A percentile compares a stretch with the other conserved stretches of the same genome.
Conservation (phyloP, 306 rosid genomes). For the Lathyrus tuberosus region DNA sequence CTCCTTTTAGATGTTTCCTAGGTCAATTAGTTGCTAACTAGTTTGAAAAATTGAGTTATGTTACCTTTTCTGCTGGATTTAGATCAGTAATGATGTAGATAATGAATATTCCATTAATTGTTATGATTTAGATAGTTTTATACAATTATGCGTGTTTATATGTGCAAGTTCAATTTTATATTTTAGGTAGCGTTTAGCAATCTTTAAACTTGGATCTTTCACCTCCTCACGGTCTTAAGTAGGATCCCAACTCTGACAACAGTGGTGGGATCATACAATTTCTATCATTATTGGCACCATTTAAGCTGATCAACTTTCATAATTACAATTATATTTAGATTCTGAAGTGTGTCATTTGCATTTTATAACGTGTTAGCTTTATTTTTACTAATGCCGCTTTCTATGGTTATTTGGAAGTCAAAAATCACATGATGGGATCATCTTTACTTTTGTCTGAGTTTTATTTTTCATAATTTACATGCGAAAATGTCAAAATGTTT, state of each 20-base stretch:
- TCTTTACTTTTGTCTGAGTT: neutral
- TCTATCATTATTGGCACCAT: neutral
- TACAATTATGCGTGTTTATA: neutral
- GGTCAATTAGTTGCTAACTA: too few species aligned
- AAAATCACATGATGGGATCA: neutral
- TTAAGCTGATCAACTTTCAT: neutral
- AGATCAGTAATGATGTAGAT: neutral
- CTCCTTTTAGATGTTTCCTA: too few species aligned
- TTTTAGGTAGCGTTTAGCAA: too few species aligned
- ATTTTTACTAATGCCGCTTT: neutral
- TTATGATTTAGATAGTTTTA: neutral
- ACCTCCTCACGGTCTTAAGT: neutral
- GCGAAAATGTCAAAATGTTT: constrained; percentile 24
- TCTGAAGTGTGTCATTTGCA: neutral
- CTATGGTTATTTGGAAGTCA: neutral
- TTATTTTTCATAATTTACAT: neutral
- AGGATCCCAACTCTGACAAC: neutral
- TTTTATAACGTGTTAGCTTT: constrained; percentile 7
- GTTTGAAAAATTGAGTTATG: too few species aligned
- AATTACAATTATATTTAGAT: constrained; percentile 13
- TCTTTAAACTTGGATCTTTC: neutral
- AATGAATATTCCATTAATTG: neutral
- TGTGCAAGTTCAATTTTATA: neutral
- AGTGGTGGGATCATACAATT: neutral
- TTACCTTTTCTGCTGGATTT: too few species aligned